Base-by-base conservation (phyloP, 495 filamentous ascomycete genomes). In the Tuber magnatum region DNA sequence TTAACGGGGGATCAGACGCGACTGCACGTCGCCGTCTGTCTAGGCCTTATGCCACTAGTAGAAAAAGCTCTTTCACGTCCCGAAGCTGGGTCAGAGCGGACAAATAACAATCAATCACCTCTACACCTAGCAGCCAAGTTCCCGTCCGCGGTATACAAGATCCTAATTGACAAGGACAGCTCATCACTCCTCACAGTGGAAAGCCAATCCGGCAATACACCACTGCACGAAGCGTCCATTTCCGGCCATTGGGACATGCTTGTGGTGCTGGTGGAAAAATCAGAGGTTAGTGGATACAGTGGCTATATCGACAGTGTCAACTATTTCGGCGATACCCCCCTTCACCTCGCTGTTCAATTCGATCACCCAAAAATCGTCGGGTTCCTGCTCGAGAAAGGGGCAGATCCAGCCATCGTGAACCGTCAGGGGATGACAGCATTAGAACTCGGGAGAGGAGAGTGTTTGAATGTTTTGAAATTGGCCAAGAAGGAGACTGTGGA, bases 371-470 rank as follows among this genome's bases (percentile, higher is more conserved):
- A 32, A 14, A 61, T 61, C 3, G 51, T 32, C 10, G 14, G 4
- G 10, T 28, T 61, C 16, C 28, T 61, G 10, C 0, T 61, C 0
- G 14, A 32, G 10, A 61, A 32, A 0, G 12, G 12, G 0, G 51
- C 51, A 10, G 12, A 82, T 78, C n/a, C 3, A 0, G 12, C n/a
- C 0, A 16, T 41, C n/a, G 5, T 16, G 35, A 42, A 76, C 74
- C 0, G 8, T n/a, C 6, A 9, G 24, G 75, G 43, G 43, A 73
- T 81, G 24, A 68, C 70, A 77, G 73, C 76, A 72, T 0, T 88
- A 85, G 40, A 92, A 77, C 68, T 88, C 86, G 5, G 93, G 93
- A 80, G 90, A 96, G 61, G 93, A 80, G 2, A 93, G 69, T 1
- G 89, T 78, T 4, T 79, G 83, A 83, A 86, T 93, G 32, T 87